Conservation (phyloP, 2,329 filamentous ascomycete genomes). For the Pseudovirgaria hyperparasitica region DNA sequence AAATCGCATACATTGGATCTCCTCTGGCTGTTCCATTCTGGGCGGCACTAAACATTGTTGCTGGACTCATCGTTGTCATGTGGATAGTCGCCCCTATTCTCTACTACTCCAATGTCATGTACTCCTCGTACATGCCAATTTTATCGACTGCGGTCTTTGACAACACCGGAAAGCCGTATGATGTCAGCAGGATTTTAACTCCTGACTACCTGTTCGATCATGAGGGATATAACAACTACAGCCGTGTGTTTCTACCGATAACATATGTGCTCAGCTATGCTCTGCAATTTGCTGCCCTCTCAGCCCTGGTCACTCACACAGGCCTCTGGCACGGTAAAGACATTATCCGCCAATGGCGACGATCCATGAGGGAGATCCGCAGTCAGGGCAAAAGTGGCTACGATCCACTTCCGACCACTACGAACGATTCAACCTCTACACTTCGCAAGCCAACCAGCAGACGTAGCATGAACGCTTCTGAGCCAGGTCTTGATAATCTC, state of each 20-base stretch:
- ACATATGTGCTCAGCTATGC: constrained; percentile 82
- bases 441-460: constrained; percentile 12
- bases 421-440: constrained; percentile 20
- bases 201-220: constrained; percentile 65
- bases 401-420: constrained; percentile 16
- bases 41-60: constrained; percentile 75
- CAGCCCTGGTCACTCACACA: constrained; percentile 69
- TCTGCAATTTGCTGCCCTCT: constrained; percentile 71
- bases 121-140: constrained; percentile 76
- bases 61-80: constrained; percentile 69
- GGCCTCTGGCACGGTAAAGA: constrained; percentile 74
- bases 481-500: constrained; percentile 35
- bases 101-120: constrained; percentile 70
- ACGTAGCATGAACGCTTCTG: constrained; percentile 17
- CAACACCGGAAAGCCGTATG: constrained; percentile 66
- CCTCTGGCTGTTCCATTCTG: constrained; percentile 75
- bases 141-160: constrained; percentile 77
- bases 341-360: constrained; percentile 65
- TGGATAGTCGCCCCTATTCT: constrained; percentile 70
- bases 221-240: constrained; percentile 67
- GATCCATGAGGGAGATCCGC: constrained; percentile 51
- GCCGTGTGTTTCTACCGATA: constrained; percentile 71
- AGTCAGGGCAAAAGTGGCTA: constrained; percentile 17
- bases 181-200: constrained; percentile 70
- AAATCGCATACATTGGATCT: constrained; percentile 78